phyloP scores from a whole-genome alignment of 345 rosid genomes.

The Toxicodendron radicans region DNA sequence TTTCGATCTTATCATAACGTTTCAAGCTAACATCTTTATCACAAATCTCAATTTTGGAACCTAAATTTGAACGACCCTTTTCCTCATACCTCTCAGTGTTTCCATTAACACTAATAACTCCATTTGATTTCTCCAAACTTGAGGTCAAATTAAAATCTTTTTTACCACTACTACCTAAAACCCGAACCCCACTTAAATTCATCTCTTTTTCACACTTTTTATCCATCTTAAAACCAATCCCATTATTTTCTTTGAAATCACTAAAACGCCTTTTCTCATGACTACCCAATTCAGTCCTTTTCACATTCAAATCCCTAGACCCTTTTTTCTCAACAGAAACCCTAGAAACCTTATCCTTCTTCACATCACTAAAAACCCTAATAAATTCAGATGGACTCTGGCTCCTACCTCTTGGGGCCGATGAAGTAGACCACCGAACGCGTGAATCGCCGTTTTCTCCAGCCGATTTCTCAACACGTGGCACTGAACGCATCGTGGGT shows the following conservation, averaged over 20 bases:
- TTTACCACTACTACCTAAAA: conserved; percentile 17
- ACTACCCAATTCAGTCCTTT: conserved; percentile 28
- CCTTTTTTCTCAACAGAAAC: conserved; percentile 37
- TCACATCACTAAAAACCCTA: conserved; percentile 50
- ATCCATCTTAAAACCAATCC: conserved; percentile 29
- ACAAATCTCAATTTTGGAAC: conserved; percentile 19
- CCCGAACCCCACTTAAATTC: conserved; percentile 21
- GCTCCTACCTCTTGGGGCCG: conserved; percentile 79
- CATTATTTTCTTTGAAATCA: conserved; percentile 39
- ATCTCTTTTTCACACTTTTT: conserved; percentile 30
- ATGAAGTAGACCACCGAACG: conserved; percentile 51
- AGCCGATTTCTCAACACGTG: conserved; percentile 55
- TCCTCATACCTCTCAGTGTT: conserved; percentile 12
- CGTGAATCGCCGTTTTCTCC: conserved; percentile 36
- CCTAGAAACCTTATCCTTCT: conserved; percentile 45
- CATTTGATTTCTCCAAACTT: conserved; percentile 26
- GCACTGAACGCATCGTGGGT: conserved; percentile 53
- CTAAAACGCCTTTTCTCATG: conserved; percentile 29
- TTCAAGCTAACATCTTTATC: conserved; percentile 24
- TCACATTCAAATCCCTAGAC: conserved; percentile 14
- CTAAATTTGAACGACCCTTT: conserved; percentile 22
- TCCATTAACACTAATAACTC: conserved; percentile 18
- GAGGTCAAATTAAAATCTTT: conserved; percentile 26
- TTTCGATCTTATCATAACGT: conserved; percentile 27
- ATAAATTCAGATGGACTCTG: conserved; percentile 76